phyloP scores from a whole-genome alignment of 2,329 filamentous ascomycete species.

The Xylaria sp. region DNA sequence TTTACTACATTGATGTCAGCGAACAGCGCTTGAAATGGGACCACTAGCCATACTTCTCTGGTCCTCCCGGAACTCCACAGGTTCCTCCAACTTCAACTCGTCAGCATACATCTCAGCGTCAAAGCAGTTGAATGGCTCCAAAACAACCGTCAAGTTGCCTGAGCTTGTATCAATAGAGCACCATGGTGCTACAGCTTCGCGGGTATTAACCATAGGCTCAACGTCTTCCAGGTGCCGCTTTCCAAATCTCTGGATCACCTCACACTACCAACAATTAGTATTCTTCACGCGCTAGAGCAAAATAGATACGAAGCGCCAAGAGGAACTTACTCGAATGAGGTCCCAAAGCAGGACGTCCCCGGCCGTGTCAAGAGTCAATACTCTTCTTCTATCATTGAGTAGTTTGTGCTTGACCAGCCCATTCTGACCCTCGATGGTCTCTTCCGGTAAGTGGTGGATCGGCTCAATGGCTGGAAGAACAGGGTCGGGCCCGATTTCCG shows the following conservation, averaged over 20 bases:
- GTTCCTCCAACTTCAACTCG: slow-evolving; percentile 78
- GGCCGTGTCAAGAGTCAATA: slow-evolving; percentile 92
- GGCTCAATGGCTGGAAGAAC: slow-evolving; percentile 66
- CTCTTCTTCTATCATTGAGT: slow-evolving; percentile 88
- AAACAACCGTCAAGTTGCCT: slow-evolving; percentile 86
- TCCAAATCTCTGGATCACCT: slow-evolving; percentile 89
- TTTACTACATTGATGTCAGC: slow-evolving; percentile 72
- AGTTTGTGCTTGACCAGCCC: slow-evolving; percentile 93
- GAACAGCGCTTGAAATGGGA: not conserved
- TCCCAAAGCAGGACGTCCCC: slow-evolving; percentile 97
- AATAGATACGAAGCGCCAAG: not conserved
- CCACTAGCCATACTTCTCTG: slow-evolving; percentile 77
- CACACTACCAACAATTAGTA: slow-evolving; percentile 67
- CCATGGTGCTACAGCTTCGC: slow-evolving; percentile 93
- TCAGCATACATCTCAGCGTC: slow-evolving; percentile 98
- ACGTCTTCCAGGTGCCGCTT: slow-evolving; percentile 96
- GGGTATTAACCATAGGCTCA: slow-evolving; percentile 84
- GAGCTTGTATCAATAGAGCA: slow-evolving; percentile 95
- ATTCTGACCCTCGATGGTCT: slow-evolving; percentile 94
- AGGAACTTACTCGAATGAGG: slow-evolving; percentile 77
- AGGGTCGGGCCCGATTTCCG: slow-evolving; percentile 65
- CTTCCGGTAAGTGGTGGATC: slow-evolving; percentile 74
- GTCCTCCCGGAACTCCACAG: slow-evolving; percentile 88
- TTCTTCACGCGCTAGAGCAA: slow-evolving; percentile 2
- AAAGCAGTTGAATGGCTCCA: slow-evolving; percentile 96